Conservation (phyloP, 1,284 basidiomycete species). For the Apiotrichum laibachii region DNA sequence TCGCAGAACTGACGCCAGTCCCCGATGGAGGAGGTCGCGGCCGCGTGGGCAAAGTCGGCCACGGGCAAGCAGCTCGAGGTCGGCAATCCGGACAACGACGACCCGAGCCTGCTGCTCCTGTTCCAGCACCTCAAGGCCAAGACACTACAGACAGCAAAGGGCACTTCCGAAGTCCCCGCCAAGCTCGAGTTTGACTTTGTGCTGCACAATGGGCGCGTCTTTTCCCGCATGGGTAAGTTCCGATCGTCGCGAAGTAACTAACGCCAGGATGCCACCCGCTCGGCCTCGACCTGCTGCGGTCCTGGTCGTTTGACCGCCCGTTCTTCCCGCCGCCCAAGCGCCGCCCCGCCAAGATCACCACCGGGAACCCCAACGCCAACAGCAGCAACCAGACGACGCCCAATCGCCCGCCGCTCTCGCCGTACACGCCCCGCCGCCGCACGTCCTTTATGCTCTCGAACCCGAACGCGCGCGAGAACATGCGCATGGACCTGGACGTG, state of each 20-base stretch:
- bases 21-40: slow-evolving; percentile 40
- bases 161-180: slow-evolving; percentile 82
- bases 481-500: slow-evolving; percentile 84
- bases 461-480: slow-evolving; percentile 62
- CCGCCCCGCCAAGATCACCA: slow-evolving; percentile 7
- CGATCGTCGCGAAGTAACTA: neutral
- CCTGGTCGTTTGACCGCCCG: slow-evolving; percentile 86
- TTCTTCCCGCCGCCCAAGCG: slow-evolving; percentile 36
- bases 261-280: slow-evolving; percentile 81
- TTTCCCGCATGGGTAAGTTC: slow-evolving; percentile 81
- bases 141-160: slow-evolving; percentile 86
- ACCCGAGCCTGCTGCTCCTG: slow-evolving; percentile 81
- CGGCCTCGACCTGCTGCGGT: slow-evolving; percentile 77
- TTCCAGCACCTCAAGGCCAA: slow-evolving; percentile 86
- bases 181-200: slow-evolving; percentile 89
- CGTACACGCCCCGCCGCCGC: slow-evolving; percentile 28
- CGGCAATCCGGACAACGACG: slow-evolving; percentile 84
- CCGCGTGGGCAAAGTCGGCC: slow-evolving; percentile 20
- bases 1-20: slow-evolving; percentile 24
- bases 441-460: slow-evolving; percentile 60
- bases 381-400: neutral
- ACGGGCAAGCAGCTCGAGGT: slow-evolving; percentile 54
- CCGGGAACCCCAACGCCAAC: neutral
- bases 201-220: slow-evolving; percentile 83
- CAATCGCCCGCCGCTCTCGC: slow-evolving; percentile 10